Evolutionary conservation across 345 rosid species (phyloP), one percentile per base, ranked within the genome.

Genomic region (Microcos paniculata): DNA sequence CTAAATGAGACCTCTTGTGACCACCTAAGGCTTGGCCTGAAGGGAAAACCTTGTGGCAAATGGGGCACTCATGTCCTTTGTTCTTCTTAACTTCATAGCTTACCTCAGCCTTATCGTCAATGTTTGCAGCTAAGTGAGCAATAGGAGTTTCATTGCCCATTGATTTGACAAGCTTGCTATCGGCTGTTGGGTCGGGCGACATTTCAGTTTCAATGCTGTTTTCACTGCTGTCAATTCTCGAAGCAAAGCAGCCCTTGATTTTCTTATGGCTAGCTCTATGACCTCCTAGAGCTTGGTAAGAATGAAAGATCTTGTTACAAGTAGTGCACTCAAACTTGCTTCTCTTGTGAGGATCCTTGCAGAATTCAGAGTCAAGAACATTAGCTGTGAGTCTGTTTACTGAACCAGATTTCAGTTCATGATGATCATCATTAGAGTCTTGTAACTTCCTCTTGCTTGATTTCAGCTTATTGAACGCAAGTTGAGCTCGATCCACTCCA

Each of bases 281-380:
- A 9, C 98, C 96, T n/a, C 96, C 96, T 15, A 94, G 85, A 69
- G 94, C 97, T 87, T 92, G 98, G 77, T 92, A 90, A 13, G 98
- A 88, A 6, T 79, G 81, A 77, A 94, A 94, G 7, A 76, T 74
- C 86, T 80, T 90, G 88, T 75, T 84, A 80, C 98, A 92, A 65
- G 91, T 82, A n/a, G 81, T 79, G 73, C 98, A 94, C 84, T 86
- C 87, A 55, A 86, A 90, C 68, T 79, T 86, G 83, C 77, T 81
- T 71, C 72, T 81, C 51, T 72, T 84, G 1, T 63, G 65, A 57
- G 76, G 40, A 69, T 65, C 80, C 73, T 82, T 72, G 67, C 35
- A 53, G 51, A 74, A 42, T 77, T 77, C 74, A 16, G 76, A 64
- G 45, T 80, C 79, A 30, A 31, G 57, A 76, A 26, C 77, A 71